These are phyloP conservation scores for Dendrobium chrysotoxum DNA, from an alignment of 106 monocot species.

Conservation along the genomic window DNA sequence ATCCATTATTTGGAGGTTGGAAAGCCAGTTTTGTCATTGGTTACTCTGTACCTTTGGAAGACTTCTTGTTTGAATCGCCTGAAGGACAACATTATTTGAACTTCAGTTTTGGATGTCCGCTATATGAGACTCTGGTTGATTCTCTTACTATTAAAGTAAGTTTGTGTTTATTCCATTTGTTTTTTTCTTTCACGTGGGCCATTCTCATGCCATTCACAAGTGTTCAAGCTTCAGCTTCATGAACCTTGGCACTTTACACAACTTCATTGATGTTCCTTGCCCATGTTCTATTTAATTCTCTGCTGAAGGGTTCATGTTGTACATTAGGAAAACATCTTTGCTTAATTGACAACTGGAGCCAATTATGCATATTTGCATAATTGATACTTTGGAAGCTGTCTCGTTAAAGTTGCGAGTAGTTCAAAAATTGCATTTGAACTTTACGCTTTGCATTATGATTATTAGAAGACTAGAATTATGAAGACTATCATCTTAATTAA, in stretches of 20 bases:
- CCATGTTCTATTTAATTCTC: background rate
- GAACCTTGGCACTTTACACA: background rate
- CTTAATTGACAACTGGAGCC: background rate
- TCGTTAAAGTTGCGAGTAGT: background rate
- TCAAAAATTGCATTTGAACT: background rate
- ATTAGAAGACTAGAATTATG: background rate
- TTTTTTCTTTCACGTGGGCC: background rate
- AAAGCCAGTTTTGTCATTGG: slow-evolving; percentile 68
- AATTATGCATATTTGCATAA: background rate
- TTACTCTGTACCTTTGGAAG: slow-evolving; percentile 55
- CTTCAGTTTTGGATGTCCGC: slow-evolving; percentile 69
- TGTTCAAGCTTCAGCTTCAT: background rate
- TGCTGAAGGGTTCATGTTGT: background rate
- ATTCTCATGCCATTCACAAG: background rate
- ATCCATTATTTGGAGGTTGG: slow-evolving; percentile 95
- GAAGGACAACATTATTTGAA: slow-evolving; percentile 67
- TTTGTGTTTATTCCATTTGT: background rate
- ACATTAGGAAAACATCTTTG: background rate
- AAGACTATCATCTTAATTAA: background rate
- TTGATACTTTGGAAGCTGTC: background rate
- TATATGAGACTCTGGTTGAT: slow-evolving; percentile 66
- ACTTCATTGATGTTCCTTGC: background rate
- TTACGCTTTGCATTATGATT: background rate
- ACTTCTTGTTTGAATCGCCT: slow-evolving; percentile 60
- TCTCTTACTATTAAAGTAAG: slow-evolving; percentile 66